phyloP scores from a whole-genome alignment of 148 eudicot genomes.

The Heliamphora exappendiculata region DNA sequence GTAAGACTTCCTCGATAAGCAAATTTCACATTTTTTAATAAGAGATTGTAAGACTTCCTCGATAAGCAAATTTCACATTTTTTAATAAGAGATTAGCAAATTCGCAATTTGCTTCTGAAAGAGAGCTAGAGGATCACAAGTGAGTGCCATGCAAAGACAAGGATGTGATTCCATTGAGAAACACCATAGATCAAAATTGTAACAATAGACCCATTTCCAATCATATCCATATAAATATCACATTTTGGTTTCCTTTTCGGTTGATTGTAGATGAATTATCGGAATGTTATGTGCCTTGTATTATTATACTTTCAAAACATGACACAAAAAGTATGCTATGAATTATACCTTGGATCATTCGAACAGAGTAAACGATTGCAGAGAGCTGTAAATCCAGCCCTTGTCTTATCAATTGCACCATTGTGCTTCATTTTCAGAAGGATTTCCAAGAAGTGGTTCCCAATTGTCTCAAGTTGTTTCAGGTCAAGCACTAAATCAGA shows the following conservation, averaged over 20 bases:
- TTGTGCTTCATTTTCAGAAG: conserved; percentile 95
- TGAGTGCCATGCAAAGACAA: neutral
- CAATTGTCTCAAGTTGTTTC: conserved; percentile 80
- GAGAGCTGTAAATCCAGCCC: conserved; percentile 98
- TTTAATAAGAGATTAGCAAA: neutral
- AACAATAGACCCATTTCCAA: neutral
- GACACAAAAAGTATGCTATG: neutral
- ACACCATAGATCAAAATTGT: neutral
- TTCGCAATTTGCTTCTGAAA: neutral
- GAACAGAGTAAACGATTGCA: conserved; percentile 98
- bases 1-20: neutral
- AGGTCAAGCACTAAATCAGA: conserved; percentile 70
- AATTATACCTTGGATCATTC: conserved; percentile 72
- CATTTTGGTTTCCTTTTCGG: neutral
- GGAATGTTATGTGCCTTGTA: neutral
- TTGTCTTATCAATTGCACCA: conserved; percentile 97
- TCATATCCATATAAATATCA: neutral
- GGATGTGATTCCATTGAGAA: neutral
- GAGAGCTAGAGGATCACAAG: neutral
- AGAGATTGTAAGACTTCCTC: neutral
- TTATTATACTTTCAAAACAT: neutral
- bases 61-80: neutral
- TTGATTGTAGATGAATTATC: neutral
- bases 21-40: neutral
- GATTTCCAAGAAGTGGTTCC: conserved; percentile 88